These are phyloP conservation scores for Malassezia restricta DNA, from an alignment of 1,284 basidiomycete species.

Conservation along the genomic window DNA sequence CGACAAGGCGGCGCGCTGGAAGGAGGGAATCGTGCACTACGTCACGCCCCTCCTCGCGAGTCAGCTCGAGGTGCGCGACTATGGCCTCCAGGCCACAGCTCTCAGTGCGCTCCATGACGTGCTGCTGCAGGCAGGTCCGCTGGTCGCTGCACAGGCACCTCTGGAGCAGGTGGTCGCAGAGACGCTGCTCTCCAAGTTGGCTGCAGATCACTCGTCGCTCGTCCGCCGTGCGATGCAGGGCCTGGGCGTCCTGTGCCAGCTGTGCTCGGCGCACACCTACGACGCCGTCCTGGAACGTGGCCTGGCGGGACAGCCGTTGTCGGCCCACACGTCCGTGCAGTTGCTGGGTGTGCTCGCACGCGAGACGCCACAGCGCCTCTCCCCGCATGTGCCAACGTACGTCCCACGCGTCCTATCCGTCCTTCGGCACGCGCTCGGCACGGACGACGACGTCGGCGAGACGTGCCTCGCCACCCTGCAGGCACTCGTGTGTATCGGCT, in stretches of 20 bases:
- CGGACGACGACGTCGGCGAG: conserved; percentile 55
- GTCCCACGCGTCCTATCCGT: conserved; percentile 48
- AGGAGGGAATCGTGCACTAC: neutral
- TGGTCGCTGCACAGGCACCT: neutral
- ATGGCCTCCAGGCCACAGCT: neutral
- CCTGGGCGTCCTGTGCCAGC: conserved; percentile 59
- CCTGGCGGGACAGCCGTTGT: neutral
- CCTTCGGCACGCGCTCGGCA: conserved; percentile 57
- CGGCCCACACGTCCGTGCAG: conserved; percentile 56
- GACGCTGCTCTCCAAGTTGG: conserved; percentile 3
- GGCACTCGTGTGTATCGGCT: conserved; percentile 56
- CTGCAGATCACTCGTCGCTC: conserved; percentile 20
- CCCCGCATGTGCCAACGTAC: conserved; percentile 20
- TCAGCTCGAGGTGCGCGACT: conserved; percentile 49
- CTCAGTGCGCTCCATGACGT: conserved; percentile 5
- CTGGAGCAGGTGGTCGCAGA: conserved; percentile 1
- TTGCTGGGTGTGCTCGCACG: conserved; percentile 58
- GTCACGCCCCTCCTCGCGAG: conserved; percentile 38
- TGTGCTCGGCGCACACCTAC: conserved; percentile 23
- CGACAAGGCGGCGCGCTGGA: neutral
- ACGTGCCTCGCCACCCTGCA: conserved; percentile 58
- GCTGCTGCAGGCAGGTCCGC: neutral
- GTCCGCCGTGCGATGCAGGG: conserved; percentile 32
- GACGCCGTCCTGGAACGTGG: neutral
- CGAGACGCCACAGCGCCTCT: conserved; percentile 29